Percentiles rank a stretch among this genome's conserved stretches.
phyloP scores from a whole-genome alignment of 257 asterid genomes.

The Gardenia jasminoides region DNA sequence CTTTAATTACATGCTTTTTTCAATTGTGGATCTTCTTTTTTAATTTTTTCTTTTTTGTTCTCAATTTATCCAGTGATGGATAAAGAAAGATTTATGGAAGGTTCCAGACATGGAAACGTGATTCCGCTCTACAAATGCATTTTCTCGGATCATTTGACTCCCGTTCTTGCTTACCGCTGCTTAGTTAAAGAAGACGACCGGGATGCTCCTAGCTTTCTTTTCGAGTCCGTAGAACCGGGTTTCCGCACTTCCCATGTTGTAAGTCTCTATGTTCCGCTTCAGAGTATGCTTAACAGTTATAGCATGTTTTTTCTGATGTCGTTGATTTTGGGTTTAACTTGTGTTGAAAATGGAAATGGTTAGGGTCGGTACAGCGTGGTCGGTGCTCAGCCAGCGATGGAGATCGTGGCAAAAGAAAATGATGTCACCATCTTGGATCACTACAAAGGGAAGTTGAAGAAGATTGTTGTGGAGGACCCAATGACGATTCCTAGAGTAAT shows the following conservation, averaged over 20 bases:
- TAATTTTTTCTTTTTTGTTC: neutral
- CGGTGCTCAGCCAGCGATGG: constrained; percentile 82
- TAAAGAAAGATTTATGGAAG: constrained; percentile 59
- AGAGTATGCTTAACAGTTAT: neutral
- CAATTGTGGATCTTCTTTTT: neutral
- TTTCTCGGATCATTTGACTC: constrained; percentile 91
- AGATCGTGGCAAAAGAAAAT: constrained; percentile 73
- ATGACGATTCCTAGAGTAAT: constrained; percentile 60
- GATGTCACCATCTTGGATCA: constrained; percentile 71
- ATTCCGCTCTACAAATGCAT: constrained; percentile 69
- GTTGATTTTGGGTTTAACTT: neutral
- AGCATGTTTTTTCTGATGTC: neutral
- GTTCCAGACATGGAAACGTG: constrained; percentile 56
- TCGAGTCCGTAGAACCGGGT: constrained; percentile 88
- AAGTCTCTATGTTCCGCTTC: constrained; percentile 20
- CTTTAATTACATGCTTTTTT: neutral
- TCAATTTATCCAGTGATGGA: constrained; percentile 43
- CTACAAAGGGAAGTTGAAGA: constrained; percentile 36
- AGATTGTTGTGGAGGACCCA: constrained; percentile 67
- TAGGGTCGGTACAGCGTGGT: constrained; percentile 94
- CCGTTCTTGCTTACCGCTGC: constrained; percentile 92
- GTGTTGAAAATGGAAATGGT: neutral
- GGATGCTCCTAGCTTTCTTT: constrained; percentile 87
- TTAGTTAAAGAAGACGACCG: constrained; percentile 87
- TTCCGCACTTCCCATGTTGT: constrained; percentile 59